Base-by-base conservation (phyloP, 2,329 filamentous ascomycete genomes). In the Spiromastix sp. region DNA sequence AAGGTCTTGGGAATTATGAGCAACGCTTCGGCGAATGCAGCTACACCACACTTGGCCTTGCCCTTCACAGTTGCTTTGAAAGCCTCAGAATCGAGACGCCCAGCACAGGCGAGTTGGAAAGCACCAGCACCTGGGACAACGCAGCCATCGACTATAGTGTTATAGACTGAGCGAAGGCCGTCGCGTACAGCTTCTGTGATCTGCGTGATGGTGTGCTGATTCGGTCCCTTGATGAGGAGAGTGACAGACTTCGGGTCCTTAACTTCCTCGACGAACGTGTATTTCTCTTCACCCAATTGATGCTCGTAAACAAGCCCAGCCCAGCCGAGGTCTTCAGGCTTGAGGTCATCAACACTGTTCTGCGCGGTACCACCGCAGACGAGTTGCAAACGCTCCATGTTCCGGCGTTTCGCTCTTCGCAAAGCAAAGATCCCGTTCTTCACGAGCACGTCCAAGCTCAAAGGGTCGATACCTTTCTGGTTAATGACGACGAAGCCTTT, bases 181-280 rank as follows among this genome's bases (percentile, higher is more conserved):
- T 98, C 91, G 36, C 91, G 78, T 29, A 96, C 91, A 2, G 91
- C 91, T 57, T 98, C 91, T 46, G 86, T 93, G 54, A 98, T 86
- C 63, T 98, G 91, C 10, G 83, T 79, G 52, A 98, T 98, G 42
- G 89, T 96, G 68, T 98, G 91, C 54, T 79, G 72, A 64, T 98
- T 98, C 44, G 91, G 91, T 16, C 91, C 91, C 71, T 96, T 98
- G 71, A 98, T 96, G 52, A 98, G 72, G 20, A 98, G 71, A 11
- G 91, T 98, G 30, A 98, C 91, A 1, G 89, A 95, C 70, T 98
- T 98, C 43, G 91, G 85, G 42, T 96, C 86, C 72, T 95, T 96
- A 53, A 98, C 91, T 50, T 98, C 91, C 64, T 98, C 91, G 42
- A 98, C 74, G 57, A 98, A 98, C 4, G 91, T 98, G 68, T 85